These are phyloP conservation scores for Fusarium circinatum DNA, from an alignment of 2,329 filamentous ascomycete species.

Conservation along the genomic window DNA sequence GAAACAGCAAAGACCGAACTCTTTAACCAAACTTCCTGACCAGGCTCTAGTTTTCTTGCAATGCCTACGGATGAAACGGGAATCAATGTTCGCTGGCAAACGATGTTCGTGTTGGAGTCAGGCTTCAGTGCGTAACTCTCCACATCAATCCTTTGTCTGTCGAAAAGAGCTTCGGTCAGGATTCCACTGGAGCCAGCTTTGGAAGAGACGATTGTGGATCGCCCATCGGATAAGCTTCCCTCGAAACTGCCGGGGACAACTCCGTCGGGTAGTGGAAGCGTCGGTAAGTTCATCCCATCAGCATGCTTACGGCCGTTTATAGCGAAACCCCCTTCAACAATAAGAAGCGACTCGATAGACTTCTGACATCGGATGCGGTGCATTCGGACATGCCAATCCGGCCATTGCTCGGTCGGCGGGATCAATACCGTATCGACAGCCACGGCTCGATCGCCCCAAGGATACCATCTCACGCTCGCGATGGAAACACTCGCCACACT, in stretches of 20 bases:
- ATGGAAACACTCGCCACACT: background rate
- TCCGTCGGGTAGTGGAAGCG: background rate
- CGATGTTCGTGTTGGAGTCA: slow-evolving; percentile 33
- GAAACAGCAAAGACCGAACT: slow-evolving; percentile 25
- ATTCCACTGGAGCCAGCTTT: slow-evolving; percentile 26
- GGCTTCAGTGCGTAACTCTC: slow-evolving; percentile 27
- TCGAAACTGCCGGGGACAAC: background rate
- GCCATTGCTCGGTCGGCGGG: slow-evolving; percentile 46
- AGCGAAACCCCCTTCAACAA: slow-evolving; percentile 36
- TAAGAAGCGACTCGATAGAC: background rate
- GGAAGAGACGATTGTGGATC: slow-evolving; percentile 13
- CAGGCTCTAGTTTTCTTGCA: background rate
- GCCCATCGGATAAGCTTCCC: background rate
- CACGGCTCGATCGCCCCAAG: slow-evolving; percentile 44
- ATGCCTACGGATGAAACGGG: background rate
- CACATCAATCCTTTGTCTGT: background rate
- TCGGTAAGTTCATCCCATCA: slow-evolving; percentile 17
- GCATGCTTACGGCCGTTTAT: slow-evolving; percentile 6
- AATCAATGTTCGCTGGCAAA: slow-evolving; percentile 29
- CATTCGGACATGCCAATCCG: slow-evolving; percentile 48
- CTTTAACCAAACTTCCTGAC: slow-evolving; percentile 1
- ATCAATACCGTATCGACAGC: slow-evolving; percentile 44
- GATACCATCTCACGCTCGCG: slow-evolving; percentile 31
- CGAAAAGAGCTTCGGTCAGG: background rate
- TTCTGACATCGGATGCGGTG: slow-evolving; percentile 29